phyloP scores from a whole-genome alignment of 2,329 filamentous ascomycete species.

The Colletotrichum sidae region DNA sequence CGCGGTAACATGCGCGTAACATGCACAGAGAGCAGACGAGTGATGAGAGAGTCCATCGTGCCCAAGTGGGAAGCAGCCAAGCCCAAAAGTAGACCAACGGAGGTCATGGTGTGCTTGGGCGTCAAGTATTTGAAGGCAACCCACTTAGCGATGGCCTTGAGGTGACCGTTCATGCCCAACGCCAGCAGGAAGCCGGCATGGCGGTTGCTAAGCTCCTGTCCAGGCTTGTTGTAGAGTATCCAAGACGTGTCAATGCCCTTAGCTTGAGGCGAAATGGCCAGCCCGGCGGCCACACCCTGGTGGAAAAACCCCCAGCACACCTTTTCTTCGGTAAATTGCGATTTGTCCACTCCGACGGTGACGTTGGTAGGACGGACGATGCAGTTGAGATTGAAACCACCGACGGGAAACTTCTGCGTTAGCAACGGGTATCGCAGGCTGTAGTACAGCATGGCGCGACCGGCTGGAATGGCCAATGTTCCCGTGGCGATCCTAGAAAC shows the following conservation, averaged over 20 bases:
- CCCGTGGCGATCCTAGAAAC: constrained; percentile 88
- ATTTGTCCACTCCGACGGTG: constrained; percentile 92
- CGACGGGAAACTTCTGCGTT: constrained; percentile 90
- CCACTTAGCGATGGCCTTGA: constrained; percentile 97
- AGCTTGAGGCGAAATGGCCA: constrained; percentile 89
- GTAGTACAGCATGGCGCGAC: constrained; percentile 88
- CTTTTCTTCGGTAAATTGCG: constrained; percentile 91
- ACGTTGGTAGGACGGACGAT: constrained; percentile 92
- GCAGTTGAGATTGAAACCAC: constrained; percentile 92
- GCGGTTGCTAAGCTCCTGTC: constrained; percentile 88
- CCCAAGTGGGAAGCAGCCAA: constrained; percentile 94
- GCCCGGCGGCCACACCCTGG: constrained; percentile 90
- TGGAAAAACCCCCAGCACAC: constrained; percentile 99
- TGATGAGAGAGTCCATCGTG: constrained; percentile 97
- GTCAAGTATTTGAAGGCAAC: constrained; percentile 99
- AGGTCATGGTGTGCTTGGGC: constrained; percentile 99
- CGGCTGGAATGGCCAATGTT: constrained; percentile 88
- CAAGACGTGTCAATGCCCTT: constrained; percentile 98
- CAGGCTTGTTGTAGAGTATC: constrained; percentile 97
- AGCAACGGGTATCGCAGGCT: constrained; percentile 87
- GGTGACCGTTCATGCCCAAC: constrained; percentile 91
- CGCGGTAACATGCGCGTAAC: constrained; percentile 93
- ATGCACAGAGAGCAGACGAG: constrained; percentile 92
- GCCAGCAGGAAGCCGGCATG: constrained; percentile 95
- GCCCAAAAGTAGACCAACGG: constrained; percentile 91